Evolutionary conservation across 1,284 basidiomycete species (phyloP), one percentile per base, ranked within the genome.

Genomic region (Pyrrhoderma noxium): DNA sequence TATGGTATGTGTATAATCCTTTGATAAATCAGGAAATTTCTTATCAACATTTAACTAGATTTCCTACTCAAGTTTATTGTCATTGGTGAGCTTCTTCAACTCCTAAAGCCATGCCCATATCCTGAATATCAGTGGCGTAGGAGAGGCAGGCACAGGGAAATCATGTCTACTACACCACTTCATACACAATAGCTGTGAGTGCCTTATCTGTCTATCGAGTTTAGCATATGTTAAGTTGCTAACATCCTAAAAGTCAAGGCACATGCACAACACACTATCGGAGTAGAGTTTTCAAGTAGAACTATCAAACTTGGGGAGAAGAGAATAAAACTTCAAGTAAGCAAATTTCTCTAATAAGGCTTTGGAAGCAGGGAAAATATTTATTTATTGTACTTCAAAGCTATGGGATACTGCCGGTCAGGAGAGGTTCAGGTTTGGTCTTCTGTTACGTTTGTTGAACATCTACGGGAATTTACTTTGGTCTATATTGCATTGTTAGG

Each of bases 351-450:
- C 31, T 27, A 55, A 19, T 50, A 3, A 31, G 49, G 38, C 3
- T 41, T n/a, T 19, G 36, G 13, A 22, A 19, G 39, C 39, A 8
- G 25, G 37, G 36, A 35, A 25, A 45, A 19, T 18, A 3, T n/a
- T 21, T 47, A 27, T 46, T 47, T 56, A 54, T 56, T 52, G 53
- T 50, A 58, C 44, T 47, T 14, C 43, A 46, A 62, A 96, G 89
- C 70, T 96, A 48, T 97, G 93, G 93, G 93, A 96, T 68, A 96
- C 93, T n/a, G 93, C 93, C 36, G 93, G 93, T 16, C 93, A 96
- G 69, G 93, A 96, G 68, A 77, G 93, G 56, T 96, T 96, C 66
- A 79, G 91, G 80, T 88, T 56, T 52, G 74, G 27, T 5, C 27
- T 64, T 52, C 25, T 47, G 41, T 38, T 57, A 42, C 44, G 22